phyloP scores from a whole-genome alignment of 345 rosid genomes.

The Litchi chinensis region DNA sequence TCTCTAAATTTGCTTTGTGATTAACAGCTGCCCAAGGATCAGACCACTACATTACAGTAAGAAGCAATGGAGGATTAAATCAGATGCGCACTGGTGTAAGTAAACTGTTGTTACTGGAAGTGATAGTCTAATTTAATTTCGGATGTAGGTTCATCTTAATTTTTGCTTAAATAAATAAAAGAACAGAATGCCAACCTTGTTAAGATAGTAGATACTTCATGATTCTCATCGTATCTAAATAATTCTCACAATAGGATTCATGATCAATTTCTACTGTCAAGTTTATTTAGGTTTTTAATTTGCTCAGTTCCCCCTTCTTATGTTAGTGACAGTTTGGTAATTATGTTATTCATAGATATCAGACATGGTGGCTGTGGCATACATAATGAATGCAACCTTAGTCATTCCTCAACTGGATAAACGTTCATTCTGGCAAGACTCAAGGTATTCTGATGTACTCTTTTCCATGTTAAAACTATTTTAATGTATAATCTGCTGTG shows the following conservation, averaged over 20 bases:
- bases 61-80: slow-evolving; percentile 93
- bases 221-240: background rate
- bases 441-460: slow-evolving; percentile 52
- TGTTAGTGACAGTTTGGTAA: slow-evolving; percentile 12
- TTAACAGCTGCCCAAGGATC: slow-evolving; percentile 55
- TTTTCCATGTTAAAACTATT: background rate
- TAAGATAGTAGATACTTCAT: background rate
- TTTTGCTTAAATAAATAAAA: background rate
- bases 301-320: background rate
- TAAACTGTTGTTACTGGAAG: slow-evolving; percentile 1
- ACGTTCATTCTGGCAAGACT: slow-evolving; percentile 91
- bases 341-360: slow-evolving; percentile 55
- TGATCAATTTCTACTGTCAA: background rate
- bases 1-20: slow-evolving; percentile 16
- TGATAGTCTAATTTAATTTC: background rate
- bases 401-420: slow-evolving; percentile 88
- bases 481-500: background rate
- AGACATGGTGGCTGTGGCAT: slow-evolving; percentile 93
- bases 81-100: slow-evolving; percentile 99
- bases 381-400: slow-evolving; percentile 87
- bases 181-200: background rate
- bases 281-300: background rate
- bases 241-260: background rate
- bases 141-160: slow-evolving; percentile 2
- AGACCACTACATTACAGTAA: slow-evolving; percentile 70